These are phyloP conservation scores for Streptanthus diversifolius DNA, from an alignment of 345 rosid genomes.

Conservation along the genomic window DNA sequence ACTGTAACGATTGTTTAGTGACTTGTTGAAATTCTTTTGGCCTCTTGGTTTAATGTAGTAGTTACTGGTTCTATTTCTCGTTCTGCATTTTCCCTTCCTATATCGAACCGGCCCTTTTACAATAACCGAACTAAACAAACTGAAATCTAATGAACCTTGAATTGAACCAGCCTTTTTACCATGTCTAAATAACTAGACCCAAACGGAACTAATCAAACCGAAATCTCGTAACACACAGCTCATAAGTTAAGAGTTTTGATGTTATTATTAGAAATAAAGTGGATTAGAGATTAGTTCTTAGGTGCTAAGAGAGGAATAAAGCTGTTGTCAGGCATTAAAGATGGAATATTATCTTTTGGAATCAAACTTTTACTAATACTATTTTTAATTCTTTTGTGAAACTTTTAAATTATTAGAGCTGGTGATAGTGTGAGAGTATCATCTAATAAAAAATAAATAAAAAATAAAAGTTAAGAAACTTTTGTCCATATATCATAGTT, in stretches of 20 bases:
- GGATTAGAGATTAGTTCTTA: background rate
- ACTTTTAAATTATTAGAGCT: background rate
- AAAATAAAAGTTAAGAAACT: too few relatives aligned
- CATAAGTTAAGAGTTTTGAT: background rate
- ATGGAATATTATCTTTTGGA: constrained; percentile 10
- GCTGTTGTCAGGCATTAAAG: constrained; percentile 4
- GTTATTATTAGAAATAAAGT: background rate
- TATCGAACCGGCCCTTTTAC: background rate
- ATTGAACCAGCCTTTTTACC: background rate
- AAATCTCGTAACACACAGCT: background rate
- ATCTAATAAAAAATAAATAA: too few relatives aligned
- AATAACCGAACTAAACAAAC: background rate
- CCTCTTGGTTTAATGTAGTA: constrained; percentile 1
- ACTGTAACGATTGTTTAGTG: constrained; percentile 45
- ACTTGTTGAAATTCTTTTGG: background rate
- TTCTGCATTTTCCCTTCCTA: background rate
- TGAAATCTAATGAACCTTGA: background rate
- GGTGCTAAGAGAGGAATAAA: constrained; percentile 22
- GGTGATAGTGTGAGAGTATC: too few relatives aligned
- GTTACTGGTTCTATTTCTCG: background rate
- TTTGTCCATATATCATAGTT: too few relatives aligned
- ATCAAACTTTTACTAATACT: constrained; percentile 6
- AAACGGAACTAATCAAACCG: background rate
- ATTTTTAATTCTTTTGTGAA: background rate
- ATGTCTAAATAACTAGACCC: background rate